These are phyloP conservation scores for Theileria sp. DNA, from an alignment of 169 alveolate genomes.

Conservation along the genomic window DNA sequence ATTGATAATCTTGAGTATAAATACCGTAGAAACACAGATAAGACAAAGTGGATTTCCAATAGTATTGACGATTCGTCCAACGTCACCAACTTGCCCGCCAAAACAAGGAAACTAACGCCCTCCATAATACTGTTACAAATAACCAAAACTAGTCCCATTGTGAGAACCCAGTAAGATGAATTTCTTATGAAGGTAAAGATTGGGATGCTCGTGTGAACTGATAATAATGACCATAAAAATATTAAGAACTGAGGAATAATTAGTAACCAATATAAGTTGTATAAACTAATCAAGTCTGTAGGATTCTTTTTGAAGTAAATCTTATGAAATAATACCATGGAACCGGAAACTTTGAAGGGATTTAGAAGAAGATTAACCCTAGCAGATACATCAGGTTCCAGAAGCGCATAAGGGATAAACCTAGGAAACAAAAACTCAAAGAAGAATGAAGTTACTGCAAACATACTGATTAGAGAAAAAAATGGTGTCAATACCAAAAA, in stretches of 20 bases:
- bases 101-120: not conserved
- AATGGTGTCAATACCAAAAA: not conserved
- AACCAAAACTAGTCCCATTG: not conserved
- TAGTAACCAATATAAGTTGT: not conserved
- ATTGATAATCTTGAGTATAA: not conserved
- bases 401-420: not conserved
- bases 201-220: not conserved
- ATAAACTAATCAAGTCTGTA: not conserved
- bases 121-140: not conserved
- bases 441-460: not conserved
- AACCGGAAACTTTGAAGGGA: not conserved
- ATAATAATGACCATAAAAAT: not conserved
- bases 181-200: not conserved
- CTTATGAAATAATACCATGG: not conserved
- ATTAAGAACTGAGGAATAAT: not conserved
- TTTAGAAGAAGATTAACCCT: not conserved
- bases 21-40: not conserved
- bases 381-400: not conserved
- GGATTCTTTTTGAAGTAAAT: not conserved
- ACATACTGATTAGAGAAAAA: not conserved
- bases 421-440: not conserved
- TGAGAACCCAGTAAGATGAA: not conserved
- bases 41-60: not conserved
- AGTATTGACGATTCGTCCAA: not conserved
- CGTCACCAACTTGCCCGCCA: not conserved